Evolutionary conservation across 2,329 filamentous ascomycete species (phyloP).

Genomic region (Cordyceps militaris): DNA sequence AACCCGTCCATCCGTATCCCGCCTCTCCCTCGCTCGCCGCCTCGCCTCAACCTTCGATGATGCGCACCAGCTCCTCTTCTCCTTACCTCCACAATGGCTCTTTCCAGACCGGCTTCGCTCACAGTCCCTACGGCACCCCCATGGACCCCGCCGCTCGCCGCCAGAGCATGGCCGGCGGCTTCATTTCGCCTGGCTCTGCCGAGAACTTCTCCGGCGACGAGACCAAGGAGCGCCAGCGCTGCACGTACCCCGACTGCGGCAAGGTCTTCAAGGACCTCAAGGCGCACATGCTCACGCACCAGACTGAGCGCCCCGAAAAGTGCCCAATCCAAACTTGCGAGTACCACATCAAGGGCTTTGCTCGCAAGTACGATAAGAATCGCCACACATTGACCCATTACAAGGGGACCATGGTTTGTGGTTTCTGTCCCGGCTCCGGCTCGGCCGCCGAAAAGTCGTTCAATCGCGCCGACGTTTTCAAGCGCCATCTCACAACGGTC

Average conservation of each 20-base stretch:
- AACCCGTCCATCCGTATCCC: slow-evolving; percentile 41
- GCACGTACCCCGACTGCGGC: slow-evolving; percentile 77
- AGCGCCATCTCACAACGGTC: slow-evolving; percentile 82
- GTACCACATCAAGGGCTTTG: slow-evolving; percentile 88
- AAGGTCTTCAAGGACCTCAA: slow-evolving; percentile 85
- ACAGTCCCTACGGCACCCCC: slow-evolving; percentile 47
- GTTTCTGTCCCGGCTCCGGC: slow-evolving; percentile 85
- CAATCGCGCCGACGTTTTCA: slow-evolving; percentile 93
- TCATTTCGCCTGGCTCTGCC: slow-evolving; percentile 54
- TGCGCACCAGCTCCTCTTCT: slow-evolving; percentile 54
- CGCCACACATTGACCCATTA: slow-evolving; percentile 90
- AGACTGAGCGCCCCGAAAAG: slow-evolving; percentile 85
- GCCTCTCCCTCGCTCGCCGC: slow-evolving; percentile 57
- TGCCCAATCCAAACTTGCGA: slow-evolving; percentile 89
- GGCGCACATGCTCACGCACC: slow-evolving; percentile 91
- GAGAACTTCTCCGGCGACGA: slow-evolving; percentile 57
- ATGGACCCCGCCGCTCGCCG: slow-evolving; percentile 45
- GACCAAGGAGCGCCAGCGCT: slow-evolving; percentile 62
- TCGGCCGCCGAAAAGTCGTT: slow-evolving; percentile 90
- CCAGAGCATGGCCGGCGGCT: slow-evolving; percentile 59
- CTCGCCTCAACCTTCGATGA: slow-evolving; percentile 40
- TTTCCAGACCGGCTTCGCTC: slow-evolving; percentile 46
- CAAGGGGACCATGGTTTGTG: slow-evolving; percentile 95
- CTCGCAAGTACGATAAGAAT: slow-evolving; percentile 95
- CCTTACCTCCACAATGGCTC: slow-evolving; percentile 54